Evolutionary conservation across 208 protist genomes (phyloP), one percentile per base, ranked within the genome.

Genomic region (Trypanosoma congolense): DNA sequence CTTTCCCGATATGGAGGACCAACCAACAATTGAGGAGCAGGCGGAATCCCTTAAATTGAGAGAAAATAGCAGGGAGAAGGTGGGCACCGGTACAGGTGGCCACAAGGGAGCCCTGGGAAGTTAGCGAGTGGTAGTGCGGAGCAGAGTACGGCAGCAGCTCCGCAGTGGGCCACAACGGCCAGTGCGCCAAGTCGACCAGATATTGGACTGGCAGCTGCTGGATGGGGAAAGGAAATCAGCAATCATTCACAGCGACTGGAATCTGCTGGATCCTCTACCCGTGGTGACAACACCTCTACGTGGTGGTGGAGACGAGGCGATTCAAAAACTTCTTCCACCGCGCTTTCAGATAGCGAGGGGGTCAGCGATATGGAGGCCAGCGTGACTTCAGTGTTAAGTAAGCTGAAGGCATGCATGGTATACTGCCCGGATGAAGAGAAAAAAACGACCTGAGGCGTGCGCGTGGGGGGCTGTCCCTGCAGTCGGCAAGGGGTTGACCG

Each of bases 1-100:
- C 6, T 95, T 87, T 64, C 88, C 88, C 3, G 63, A 87, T 44
- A 92, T 95, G 79, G 80, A 58, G n/a, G 88, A 92, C 58, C 42
- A 60, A 44, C 80, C 81, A 16, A 75, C 63, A 12, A 65, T 86
- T 31, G 79, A 90, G 65, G 79, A 83, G 44, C 79, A 61, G 41
- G 45, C 48, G 46, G 25, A 48, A 9, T 22, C 55, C 36, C 53
- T 38, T 12, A 12, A 38, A 38, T 38, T 38, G 12, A 70, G 61
- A n/a, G 26, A 60, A 35, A 43, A 45, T 31, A 35, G 36, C 31
- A 28, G 33, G 61, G 18, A 36, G 50, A 46, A n/a, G 44, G 24
- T 30, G 54, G 48, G 55, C 64, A 47, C 21, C 45, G 19, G 47
- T n/a, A 29, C 9, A n/a, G 30, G 36, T 38, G 19, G 43, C 55